Evolutionary conservation across 768 basidiomycete species (phyloP).

Genomic region (Hericium coralloides): DNA sequence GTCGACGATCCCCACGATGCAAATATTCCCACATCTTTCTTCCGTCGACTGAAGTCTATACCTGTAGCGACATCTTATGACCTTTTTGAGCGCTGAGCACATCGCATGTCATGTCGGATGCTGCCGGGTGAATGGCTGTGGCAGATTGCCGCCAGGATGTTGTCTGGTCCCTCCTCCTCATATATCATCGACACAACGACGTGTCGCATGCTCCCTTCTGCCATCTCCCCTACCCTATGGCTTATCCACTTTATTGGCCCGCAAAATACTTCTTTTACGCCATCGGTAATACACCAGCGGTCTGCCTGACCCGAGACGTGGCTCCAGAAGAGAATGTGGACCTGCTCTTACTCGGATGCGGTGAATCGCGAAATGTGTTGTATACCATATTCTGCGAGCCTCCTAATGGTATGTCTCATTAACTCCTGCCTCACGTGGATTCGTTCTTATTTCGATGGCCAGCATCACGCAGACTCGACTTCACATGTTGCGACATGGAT

Average conservation of each 20-base stretch:
- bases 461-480: constrained; percentile 27
- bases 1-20: too few relatives aligned
- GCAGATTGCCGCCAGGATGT: too few relatives aligned
- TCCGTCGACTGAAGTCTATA: too few relatives aligned
- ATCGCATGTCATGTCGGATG: too few relatives aligned
- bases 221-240: constrained; percentile 23
- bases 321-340: constrained; percentile 37
- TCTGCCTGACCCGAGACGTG: constrained; percentile 38
- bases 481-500: constrained; percentile 44
- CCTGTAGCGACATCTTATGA: too few relatives aligned
- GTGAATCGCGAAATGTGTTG: constrained; percentile 45
- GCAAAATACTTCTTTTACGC: constrained; percentile 44
- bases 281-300: constrained; percentile 51
- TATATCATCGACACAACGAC: too few relatives aligned
- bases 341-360: constrained; percentile 46
- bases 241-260: constrained; percentile 35
- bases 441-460: neutral
- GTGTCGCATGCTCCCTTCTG: neutral
- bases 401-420: neutral
- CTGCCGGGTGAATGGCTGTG: too few relatives aligned
- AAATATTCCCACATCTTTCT: too few relatives aligned
- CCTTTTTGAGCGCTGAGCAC: too few relatives aligned
- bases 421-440: rapidly evolving
- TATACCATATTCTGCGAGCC: constrained; percentile 33
- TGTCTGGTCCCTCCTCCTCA: too few relatives aligned